phyloP scores from a whole-genome alignment of 1,284 basidiomycete species.

The Thecaphora thlaspeos region DNA sequence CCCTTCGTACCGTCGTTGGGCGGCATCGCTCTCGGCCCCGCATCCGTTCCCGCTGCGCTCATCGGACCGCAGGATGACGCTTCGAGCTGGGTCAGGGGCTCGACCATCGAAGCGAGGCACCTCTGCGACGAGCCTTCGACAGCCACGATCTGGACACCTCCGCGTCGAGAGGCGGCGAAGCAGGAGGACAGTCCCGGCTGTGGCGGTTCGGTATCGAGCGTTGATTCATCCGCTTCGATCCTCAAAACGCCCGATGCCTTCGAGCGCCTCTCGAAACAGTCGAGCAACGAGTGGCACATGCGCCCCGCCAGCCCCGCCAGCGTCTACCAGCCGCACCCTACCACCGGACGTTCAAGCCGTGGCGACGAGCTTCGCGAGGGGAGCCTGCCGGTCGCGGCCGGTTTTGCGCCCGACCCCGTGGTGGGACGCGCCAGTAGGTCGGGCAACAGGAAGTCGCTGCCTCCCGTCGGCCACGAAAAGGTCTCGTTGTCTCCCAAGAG shows the following conservation, averaged over 20 bases:
- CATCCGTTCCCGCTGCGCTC: not conserved
- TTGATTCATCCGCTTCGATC: not conserved
- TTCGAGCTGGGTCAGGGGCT: not conserved
- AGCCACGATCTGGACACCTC: not conserved
- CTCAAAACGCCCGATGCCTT: not conserved
- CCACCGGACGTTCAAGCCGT: not conserved
- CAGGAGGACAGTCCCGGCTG: not conserved
- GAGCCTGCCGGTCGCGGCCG: not conserved
- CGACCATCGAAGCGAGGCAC: not conserved
- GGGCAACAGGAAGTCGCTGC: not conserved
- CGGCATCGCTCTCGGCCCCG: not conserved
- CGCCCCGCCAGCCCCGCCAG: not conserved
- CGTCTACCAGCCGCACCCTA: not conserved
- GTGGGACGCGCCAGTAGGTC: not conserved
- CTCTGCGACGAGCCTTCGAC: not conserved
- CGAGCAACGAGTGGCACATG: not conserved
- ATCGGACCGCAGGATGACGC: not conserved
- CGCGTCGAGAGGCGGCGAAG: not conserved
- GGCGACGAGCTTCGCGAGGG: not conserved
- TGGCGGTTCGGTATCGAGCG: not conserved
- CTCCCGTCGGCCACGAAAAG: conserved; percentile 1
- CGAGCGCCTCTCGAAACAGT: not conserved
- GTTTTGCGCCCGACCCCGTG: not conserved
- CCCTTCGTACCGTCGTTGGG: not conserved
- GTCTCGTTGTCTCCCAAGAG: not conserved